Base-by-base conservation (phyloP, 1,139 yeast species). In the Magnusiomyces suaveolens region DNA sequence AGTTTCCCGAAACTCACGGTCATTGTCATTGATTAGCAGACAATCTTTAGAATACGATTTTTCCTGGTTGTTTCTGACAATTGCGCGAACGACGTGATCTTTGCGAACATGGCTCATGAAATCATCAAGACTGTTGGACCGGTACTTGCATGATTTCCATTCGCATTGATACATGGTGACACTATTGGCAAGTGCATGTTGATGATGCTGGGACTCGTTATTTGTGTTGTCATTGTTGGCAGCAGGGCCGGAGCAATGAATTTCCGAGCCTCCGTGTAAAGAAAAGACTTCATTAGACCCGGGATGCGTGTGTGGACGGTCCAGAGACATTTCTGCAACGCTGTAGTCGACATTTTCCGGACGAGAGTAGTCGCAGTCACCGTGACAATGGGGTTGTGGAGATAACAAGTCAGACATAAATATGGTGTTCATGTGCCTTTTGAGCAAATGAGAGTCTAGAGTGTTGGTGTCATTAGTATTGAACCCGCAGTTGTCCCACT, bases 91-190 rank as follows among this genome's bases (percentile, higher is more conserved):
- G 23, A 74, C 73, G 60, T 81, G 85, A 49, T 75, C 77, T 16
- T 75, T 69, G 52, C 80, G 78, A 54, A 87, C 74, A 68, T 87
- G 96, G 51, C 75, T 71, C 21, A 85, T 69, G 46, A 87, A 71
- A 2, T 77, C 68, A 46, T 79, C 71, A 47, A 82, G 65, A 60
- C 81, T 81, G 23, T 70, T 64, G 46, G 84, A 75, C 46, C 74
- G 70, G 63, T 74, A 84, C 52, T 76, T 72, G 73, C 96, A 87
- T 54, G 81, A 75, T 57, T 73, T 71, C 95, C 95, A 87, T 65
- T 82, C 87, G 71, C 96, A 87, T 52, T 71, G 79, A 62, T 59
- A 69, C 52, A 58, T 60, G 43, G 57, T 58, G 46, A 55, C 56
- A 41, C 36, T 59, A 47, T 52, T 55, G 21, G 51, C 49, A 26